Base-by-base conservation (phyloP, 2,329 filamentous ascomycete species). In the Chaetomiaceae sp. region DNA sequence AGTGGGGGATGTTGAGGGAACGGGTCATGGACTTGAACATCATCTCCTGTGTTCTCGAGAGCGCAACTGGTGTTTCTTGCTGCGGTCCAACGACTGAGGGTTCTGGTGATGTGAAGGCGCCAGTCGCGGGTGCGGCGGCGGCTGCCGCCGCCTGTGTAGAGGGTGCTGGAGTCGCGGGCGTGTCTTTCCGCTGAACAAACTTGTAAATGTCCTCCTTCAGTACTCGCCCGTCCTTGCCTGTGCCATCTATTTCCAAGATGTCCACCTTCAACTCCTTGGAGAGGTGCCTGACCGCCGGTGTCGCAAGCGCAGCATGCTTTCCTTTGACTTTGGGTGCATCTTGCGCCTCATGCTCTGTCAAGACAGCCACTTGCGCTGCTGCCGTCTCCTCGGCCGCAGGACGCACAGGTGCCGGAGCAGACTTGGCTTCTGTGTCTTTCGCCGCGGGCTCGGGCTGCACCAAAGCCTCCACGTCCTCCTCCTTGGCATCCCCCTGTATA, bases 1-100 rank as follows among this genome's bases (percentile, higher is more conserved):
- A 96, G 71, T 97, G 94, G 0, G 94, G 94, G 63, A 96, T 97
- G 46, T 73, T 82, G 58, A 99, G 79, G 2, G 92, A 96, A 54
- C 84, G 84, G 13, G 92, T 96, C 94, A 99, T 99, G 55, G 85
- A 81, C 74, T 95, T 96, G 83, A 96, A 97, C 94, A 99, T 99
- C 66, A 90, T 87, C 33, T 81, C 78, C 72, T 97, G 92, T 13
- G 89, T 87, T 33, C 85, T 85, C 11, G 89, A 89, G 56, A 99
- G 75, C 53, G 81, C 75, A 29, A 86, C 77, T 2, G 76, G 71
- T 8, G 84, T 87, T 70, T 97, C 94, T 49, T 73, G 74, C 68
- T 88, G 86, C 41, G 73, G 72, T 2, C 76, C 73, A 13, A 69
- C 61, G 30, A 71, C 65, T 40, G 64, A 32, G 42, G 27, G n/a